A percentile compares a stretch with the other conserved stretches of the same genome.
Conservation (phyloP, 108 stramenopile genomes). For the Chaetoceros tenuissimus region DNA sequence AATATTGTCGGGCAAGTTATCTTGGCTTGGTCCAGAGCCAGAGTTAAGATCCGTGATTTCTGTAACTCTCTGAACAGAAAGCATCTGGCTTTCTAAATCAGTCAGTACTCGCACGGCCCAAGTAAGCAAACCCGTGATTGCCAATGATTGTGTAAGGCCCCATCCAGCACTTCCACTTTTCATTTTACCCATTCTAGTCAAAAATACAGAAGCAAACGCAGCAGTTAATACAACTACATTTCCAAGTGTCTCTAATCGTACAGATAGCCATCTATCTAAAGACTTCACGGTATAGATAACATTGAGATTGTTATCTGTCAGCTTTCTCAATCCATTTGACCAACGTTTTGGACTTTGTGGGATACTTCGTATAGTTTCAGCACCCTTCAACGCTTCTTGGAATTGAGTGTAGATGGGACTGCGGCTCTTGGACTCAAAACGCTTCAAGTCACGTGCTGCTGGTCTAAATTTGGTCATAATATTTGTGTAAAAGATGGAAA, state of each 20-base stretch:
- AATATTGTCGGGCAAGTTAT: slow-evolving; percentile 6
- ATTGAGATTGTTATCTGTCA: slow-evolving; percentile 52
- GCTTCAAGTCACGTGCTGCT: slow-evolving; percentile 76
- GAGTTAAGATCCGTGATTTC: slow-evolving; percentile 50
- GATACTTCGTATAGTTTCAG: slow-evolving; percentile 82
- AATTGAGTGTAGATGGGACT: slow-evolving; percentile 95
- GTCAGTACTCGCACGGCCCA: slow-evolving; percentile 68
- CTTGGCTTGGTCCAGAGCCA: background rate
- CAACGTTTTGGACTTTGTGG: slow-evolving; percentile 38
- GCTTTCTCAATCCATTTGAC: slow-evolving; percentile 40
- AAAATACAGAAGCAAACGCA: slow-evolving; percentile 45
- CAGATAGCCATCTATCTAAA: slow-evolving; percentile 70
- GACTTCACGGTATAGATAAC: slow-evolving; percentile 66
- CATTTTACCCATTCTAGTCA: slow-evolving; percentile 35
- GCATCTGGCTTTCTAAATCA: slow-evolving; percentile 55
- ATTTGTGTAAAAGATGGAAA: slow-evolving; percentile 40
- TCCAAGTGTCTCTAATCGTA: slow-evolving; percentile 69
- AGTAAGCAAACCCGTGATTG: slow-evolving; percentile 71
- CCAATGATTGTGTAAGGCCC: slow-evolving; percentile 74
- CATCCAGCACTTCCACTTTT: slow-evolving; percentile 67
- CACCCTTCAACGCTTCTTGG: slow-evolving; percentile 81
- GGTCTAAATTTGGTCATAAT: slow-evolving; percentile 57
- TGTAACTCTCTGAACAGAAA: slow-evolving; percentile 50
- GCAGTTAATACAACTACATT: slow-evolving; percentile 55
- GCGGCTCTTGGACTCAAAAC: slow-evolving; percentile 73